Evolutionary conservation across 345 rosid species (phyloP).

Genomic region (Geranium rotundifolium): DNA sequence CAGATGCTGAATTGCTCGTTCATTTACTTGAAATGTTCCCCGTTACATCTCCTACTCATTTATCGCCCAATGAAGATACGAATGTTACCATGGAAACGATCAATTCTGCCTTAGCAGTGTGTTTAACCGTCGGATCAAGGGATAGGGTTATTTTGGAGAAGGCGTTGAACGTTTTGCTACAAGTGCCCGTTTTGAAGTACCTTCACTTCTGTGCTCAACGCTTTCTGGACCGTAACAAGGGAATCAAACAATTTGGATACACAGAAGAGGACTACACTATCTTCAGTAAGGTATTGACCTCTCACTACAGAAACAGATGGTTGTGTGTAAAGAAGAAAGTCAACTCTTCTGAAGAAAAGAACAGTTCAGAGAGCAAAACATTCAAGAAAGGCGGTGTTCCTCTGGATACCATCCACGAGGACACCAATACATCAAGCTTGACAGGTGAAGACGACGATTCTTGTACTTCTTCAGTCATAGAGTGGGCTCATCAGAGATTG

Average conservation of each 20-base stretch:
- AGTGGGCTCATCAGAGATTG: constrained; percentile 83
- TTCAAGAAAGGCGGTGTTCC: constrained; percentile 20
- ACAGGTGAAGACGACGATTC: constrained; percentile 18
- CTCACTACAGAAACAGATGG: constrained; percentile 72
- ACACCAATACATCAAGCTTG: constrained; percentile 39
- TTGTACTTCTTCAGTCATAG: constrained; percentile 25
- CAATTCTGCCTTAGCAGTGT: constrained; percentile 45
- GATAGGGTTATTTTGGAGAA: constrained; percentile 47
- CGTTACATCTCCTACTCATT: too few species aligned
- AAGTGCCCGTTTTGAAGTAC: constrained; percentile 39
- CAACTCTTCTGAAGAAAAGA: constrained; percentile 20
- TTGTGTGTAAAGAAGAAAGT: constrained; percentile 44
- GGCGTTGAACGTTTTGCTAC: constrained; percentile 49
- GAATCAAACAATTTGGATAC: constrained; percentile 21
- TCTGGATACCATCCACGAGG: constrained; percentile 75
- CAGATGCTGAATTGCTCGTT: constrained; percentile 45
- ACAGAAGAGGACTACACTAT: constrained; percentile 36
- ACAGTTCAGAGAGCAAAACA: constrained; percentile 12
- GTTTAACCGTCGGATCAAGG: constrained; percentile 59
- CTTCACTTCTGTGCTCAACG: constrained; percentile 27
- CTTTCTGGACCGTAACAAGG: constrained; percentile 27
- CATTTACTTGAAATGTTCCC: constrained; percentile 42
- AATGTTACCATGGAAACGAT: constrained; percentile 23
- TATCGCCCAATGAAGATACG: constrained; percentile 31
- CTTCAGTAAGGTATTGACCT: constrained; percentile 38